Evolutionary conservation across 495 filamentous ascomycete species (phyloP).

Genomic region (Recurvomyces mirabilis): DNA sequence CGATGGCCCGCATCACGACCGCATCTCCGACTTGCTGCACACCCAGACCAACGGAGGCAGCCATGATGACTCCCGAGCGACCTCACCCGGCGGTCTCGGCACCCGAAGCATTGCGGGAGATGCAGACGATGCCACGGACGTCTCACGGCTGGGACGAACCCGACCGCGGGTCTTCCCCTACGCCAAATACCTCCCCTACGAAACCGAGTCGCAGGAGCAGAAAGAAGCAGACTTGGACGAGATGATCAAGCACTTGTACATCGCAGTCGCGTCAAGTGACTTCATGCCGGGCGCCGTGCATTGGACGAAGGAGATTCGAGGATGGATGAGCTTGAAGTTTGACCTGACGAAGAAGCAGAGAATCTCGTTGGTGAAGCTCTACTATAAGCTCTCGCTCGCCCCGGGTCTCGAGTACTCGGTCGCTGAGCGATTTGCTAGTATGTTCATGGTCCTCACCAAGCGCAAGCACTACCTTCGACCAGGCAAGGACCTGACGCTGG

Average conservation of each 20-base stretch:
- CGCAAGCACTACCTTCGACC: slow-evolving; percentile 92
- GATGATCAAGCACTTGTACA: slow-evolving; percentile 85
- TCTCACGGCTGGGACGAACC: slow-evolving; percentile 47
- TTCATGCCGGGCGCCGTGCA: slow-evolving; percentile 88
- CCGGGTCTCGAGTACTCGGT: slow-evolving; percentile 74
- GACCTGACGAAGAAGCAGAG: slow-evolving; percentile 76
- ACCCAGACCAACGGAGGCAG: slow-evolving; percentile 27
- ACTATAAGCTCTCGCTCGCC: slow-evolving; percentile 87
- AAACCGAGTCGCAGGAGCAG: slow-evolving; percentile 63
- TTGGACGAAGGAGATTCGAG: slow-evolving; percentile 92
- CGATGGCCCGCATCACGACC: slow-evolving; percentile 21
- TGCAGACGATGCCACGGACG: slow-evolving; percentile 20
- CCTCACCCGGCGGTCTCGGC: slow-evolving; percentile 51
- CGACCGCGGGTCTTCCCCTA: slow-evolving; percentile 89
- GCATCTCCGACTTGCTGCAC: slow-evolving; percentile 24
- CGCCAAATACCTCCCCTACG: slow-evolving; percentile 75
- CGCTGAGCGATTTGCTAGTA: slow-evolving; percentile 85
- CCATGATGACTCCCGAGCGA: slow-evolving; percentile 48
- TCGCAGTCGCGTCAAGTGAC: slow-evolving; percentile 81
- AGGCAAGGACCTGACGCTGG: slow-evolving; percentile 73
- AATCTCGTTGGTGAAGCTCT: slow-evolving; percentile 74
- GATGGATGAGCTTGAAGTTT: slow-evolving; percentile 94
- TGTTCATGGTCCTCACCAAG: slow-evolving; percentile 92
- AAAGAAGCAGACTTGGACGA: slow-evolving; percentile 64
- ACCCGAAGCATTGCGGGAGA: slow-evolving; percentile 40